A percentile compares a stretch with the other conserved stretches of the same genome.
Evolutionary conservation across 1,284 basidiomycete species (phyloP).

Genomic region (Pseudozyma pruni): DNA sequence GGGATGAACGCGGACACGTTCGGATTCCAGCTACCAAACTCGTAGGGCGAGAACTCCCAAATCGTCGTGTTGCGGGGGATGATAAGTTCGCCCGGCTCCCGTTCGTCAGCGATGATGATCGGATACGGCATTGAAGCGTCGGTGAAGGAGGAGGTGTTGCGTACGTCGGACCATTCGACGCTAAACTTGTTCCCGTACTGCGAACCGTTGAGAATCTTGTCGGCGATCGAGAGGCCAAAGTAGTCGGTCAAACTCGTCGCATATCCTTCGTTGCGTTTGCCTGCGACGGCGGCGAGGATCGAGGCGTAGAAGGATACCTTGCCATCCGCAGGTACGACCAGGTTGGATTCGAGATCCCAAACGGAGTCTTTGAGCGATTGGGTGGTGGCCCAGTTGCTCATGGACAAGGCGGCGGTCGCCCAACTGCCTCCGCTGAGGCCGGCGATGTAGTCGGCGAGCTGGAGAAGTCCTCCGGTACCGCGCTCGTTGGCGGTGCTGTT

Average conservation of each 20-base stretch:
- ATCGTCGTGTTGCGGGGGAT: constrained; percentile 68
- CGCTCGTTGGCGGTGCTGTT: constrained; percentile 59
- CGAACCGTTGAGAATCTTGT: constrained; percentile 59
- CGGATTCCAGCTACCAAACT: constrained; percentile 71
- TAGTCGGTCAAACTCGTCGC: constrained; percentile 60
- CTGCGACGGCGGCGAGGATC: constrained; percentile 53
- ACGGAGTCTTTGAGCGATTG: constrained; percentile 56
- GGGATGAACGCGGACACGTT: constrained; percentile 60
- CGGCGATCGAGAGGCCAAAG: constrained; percentile 62
- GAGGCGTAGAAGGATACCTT: constrained; percentile 69
- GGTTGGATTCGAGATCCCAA: constrained; percentile 70
- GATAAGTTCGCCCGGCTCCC: constrained; percentile 69
- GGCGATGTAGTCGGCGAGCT: constrained; percentile 62
- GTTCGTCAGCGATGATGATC: constrained; percentile 71
- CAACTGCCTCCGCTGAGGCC: constrained; percentile 66
- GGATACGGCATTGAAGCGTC: constrained; percentile 63
- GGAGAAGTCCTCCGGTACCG: constrained; percentile 63
- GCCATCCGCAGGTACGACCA: constrained; percentile 69
- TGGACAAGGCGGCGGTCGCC: constrained; percentile 54
- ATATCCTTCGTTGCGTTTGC: constrained; percentile 51
- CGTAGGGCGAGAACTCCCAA: constrained; percentile 71
- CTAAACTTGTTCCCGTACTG: constrained; percentile 56
- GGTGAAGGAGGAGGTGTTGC: constrained; percentile 53
- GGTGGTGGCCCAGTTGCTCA: constrained; percentile 62
- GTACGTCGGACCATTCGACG: constrained; percentile 57